Percentiles rank a stretch among this genome's conserved stretches.
Conservation (phyloP, 257 asterid genomes). For the Vinca minor region DNA sequence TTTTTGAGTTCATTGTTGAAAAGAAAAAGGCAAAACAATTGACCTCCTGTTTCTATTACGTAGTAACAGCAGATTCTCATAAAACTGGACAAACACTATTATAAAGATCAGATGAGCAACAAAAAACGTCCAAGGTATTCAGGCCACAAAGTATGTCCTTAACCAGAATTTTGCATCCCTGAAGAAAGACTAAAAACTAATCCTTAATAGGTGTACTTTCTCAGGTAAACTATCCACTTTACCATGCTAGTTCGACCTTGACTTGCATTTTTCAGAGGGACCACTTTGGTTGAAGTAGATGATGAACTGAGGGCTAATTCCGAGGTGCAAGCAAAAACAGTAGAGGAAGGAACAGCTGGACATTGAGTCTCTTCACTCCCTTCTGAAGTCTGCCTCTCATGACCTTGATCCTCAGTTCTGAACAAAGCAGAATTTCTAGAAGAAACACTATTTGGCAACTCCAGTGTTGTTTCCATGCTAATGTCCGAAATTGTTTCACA, state of each 20-base stretch:
- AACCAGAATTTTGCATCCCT: slow-evolving; percentile 6
- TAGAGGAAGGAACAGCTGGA: slow-evolving; percentile 25
- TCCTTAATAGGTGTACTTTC: background rate
- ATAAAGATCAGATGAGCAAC: background rate
- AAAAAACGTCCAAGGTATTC: background rate
- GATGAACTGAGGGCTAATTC: slow-evolving; percentile 40
- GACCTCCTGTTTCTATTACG: too few species aligned
- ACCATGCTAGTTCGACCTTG: slow-evolving; percentile 3
- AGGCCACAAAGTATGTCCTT: background rate
- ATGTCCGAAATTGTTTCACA: slow-evolving; percentile 22
- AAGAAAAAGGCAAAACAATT: background rate
- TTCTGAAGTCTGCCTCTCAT: slow-evolving; percentile 26
- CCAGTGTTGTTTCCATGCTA: slow-evolving; percentile 20
- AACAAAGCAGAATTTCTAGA: slow-evolving; percentile 20
- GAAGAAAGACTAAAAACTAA: slow-evolving; percentile 3
- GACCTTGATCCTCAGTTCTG: slow-evolving; percentile 28
- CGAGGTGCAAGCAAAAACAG: slow-evolving; percentile 26
- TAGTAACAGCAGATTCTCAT: background rate
- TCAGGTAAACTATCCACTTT: background rate
- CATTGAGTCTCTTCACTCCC: slow-evolving; percentile 8
- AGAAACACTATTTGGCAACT: slow-evolving; percentile 20
- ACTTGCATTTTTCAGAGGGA: slow-evolving; percentile 38
- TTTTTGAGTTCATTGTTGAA: background rate
- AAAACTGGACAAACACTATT: background rate
- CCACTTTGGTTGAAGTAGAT: slow-evolving; percentile 31